Conservation (phyloP, 441 rosid species). For the Isatis lusitanica region DNA sequence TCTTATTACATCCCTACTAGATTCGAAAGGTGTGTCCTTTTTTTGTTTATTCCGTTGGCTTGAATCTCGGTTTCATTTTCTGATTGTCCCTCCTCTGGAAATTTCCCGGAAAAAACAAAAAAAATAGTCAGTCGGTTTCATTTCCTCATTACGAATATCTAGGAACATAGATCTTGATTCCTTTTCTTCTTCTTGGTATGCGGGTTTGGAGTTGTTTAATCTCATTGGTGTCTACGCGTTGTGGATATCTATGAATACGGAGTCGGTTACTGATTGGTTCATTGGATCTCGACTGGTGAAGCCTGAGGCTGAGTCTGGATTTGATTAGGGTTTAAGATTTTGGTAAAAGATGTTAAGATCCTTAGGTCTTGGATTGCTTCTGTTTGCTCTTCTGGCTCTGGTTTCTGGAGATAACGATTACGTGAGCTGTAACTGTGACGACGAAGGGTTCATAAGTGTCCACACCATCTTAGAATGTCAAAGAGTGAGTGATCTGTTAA, state of each 20-base stretch:
- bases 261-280: slow-evolving; percentile 15
- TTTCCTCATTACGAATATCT: slow-evolving; percentile 5
- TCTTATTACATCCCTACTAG: slow-evolving; percentile 5
- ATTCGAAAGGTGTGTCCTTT: slow-evolving; percentile 35
- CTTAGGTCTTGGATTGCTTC: slow-evolving; percentile 45
- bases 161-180: slow-evolving; percentile 34
- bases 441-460: slow-evolving; percentile 57
- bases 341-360: slow-evolving; percentile 49
- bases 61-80: slow-evolving; percentile 21
- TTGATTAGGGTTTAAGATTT: slow-evolving; percentile 39
- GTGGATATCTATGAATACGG: slow-evolving; percentile 21
- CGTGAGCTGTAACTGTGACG: slow-evolving; percentile 64
- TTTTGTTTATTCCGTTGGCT: not conserved
- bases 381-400: slow-evolving; percentile 38
- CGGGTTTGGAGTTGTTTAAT: slow-evolving; percentile 24
- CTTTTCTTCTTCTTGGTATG: slow-evolving; percentile 23
- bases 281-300: slow-evolving; percentile 31
- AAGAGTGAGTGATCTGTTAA: slow-evolving; percentile 71
- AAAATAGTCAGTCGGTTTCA: not conserved
- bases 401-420: slow-evolving; percentile 49
- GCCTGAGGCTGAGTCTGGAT: slow-evolving; percentile 11
- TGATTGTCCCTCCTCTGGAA: slow-evolving; percentile 7
- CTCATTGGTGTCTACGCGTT: slow-evolving; percentile 23
- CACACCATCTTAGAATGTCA: slow-evolving; percentile 64
- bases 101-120: slow-evolving; percentile 10